phyloP scores from a whole-genome alignment of 768 basidiomycete genomes.

The Sarcomyxa edulis region DNA sequence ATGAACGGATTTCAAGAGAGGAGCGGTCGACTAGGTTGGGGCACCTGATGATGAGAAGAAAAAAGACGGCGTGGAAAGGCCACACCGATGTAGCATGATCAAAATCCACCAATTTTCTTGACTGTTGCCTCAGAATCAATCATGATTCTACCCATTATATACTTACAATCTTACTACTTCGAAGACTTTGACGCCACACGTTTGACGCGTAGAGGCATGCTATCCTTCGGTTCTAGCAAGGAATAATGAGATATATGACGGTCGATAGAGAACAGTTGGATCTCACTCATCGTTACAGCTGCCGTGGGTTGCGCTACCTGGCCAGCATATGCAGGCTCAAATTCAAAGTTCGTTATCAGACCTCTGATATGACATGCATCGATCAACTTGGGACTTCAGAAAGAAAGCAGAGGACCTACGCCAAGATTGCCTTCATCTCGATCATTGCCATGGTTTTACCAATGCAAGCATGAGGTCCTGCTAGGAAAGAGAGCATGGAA shows the following conservation, averaged over 20 bases:
- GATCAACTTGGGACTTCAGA: background rate
- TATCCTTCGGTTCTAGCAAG: slow-evolving; percentile 27
- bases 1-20: too few relatives aligned
- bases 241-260: background rate
- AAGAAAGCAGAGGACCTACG: slow-evolving; percentile 16
- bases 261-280: background rate
- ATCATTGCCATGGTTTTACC: slow-evolving; percentile 43
- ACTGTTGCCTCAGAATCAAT: too few relatives aligned
- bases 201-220: slow-evolving; percentile 29
- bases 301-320: slow-evolving; percentile 35
- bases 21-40: too few relatives aligned
- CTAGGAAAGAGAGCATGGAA: slow-evolving; percentile 36
- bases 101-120: too few relatives aligned
- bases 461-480: slow-evolving; percentile 42
- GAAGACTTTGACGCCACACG: too few relatives aligned
- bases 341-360: slow-evolving; percentile 37
- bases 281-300: slow-evolving; percentile 44
- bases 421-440: slow-evolving; percentile 45
- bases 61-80: too few relatives aligned
- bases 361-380: slow-evolving; percentile 18
- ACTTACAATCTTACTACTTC: too few relatives aligned
- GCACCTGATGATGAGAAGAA: too few relatives aligned
- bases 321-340: slow-evolving; percentile 36
- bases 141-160: too few relatives aligned
- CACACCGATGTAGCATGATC: too few relatives aligned